Evolutionary conservation across 1,284 basidiomycete species (phyloP).

Genomic region (Xerocomus minutiporus): DNA sequence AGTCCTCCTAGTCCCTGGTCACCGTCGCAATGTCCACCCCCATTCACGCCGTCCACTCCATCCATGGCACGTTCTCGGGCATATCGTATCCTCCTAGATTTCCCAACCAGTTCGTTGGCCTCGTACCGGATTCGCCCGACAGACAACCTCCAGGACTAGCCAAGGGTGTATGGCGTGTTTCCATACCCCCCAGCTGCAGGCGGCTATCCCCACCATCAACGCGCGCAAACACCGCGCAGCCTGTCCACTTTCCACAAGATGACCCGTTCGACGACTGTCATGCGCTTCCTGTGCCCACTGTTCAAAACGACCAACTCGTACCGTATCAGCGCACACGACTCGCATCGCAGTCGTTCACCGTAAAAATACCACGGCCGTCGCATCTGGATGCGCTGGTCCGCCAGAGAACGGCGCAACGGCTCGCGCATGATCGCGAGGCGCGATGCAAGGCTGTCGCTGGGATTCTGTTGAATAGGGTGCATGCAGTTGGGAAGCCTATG

Average conservation of each 20-base stretch:
- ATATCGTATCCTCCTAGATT: constrained; percentile 19
- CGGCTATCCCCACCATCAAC: constrained; percentile 18
- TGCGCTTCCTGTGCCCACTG: constrained; percentile 9
- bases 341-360: constrained; percentile 26
- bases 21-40: constrained; percentile 26
- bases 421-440: constrained; percentile 37
- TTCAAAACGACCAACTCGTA: constrained; percentile 10
- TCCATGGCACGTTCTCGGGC: constrained; percentile 31
- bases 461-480: constrained; percentile 44
- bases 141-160: constrained; percentile 24
- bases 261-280: constrained; percentile 27
- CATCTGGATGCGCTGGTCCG: constrained; percentile 28
- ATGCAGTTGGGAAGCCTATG: constrained; percentile 44
- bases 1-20: neutral
- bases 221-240: constrained; percentile 16
- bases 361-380: constrained; percentile 25
- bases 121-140: constrained; percentile 23
- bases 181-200: constrained; percentile 27
- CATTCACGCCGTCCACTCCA: constrained; percentile 31
- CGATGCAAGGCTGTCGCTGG: constrained; percentile 45
- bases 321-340: constrained; percentile 29
- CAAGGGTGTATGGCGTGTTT: constrained; percentile 26
- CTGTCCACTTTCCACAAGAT: constrained; percentile 22
- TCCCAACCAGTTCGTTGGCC: constrained; percentile 23
- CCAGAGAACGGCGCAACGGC: constrained; percentile 31